Evolutionary conservation across 768 basidiomycete genomes (phyloP), one percentile per base, ranked within the genome.

Genomic region (Tylopilus subfusipes): DNA sequence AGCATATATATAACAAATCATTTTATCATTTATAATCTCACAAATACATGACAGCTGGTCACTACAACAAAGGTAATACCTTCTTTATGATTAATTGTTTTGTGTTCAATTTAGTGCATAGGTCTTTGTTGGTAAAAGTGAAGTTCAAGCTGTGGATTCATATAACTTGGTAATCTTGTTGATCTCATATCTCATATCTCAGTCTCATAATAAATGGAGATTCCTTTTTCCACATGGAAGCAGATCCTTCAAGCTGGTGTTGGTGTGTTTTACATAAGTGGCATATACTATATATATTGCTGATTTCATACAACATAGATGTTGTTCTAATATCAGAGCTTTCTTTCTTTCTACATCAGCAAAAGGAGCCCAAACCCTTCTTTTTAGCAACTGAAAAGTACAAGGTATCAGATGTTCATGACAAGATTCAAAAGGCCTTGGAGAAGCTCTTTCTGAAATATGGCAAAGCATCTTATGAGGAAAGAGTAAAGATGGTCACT

Each of bases 241-340:
- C 25, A 40, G 11, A 18, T 50, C 13, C 48, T 50, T 16, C 13
- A 40, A 30, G 27, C n/a, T 40, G 48, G 48, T 21, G 19, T 50
- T 29, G 39, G 38, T 50, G 30, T 30, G 27, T 21, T 7, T 29
- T 2, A 21, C 7, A 18, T 42, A 12, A 1, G 21, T 36, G 4
- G 7, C 11, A 25, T 27, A 18, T 30, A 13, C 2, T 33, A 19
- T 24, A 48, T 25, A 18, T 1, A 48, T 24, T 5, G 13, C 16
- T 30, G 5, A 30, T 10, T 47, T 34, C 16, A 34, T 12, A 19
- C 16, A 19, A 42, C 12, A 22, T 11, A 50, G 49, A 11, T 7
- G 31, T 42, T 1, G 9, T 50, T 8, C n/a, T 50, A 1, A 42
- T 50, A 30, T 30, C 14, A 11, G 16, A 40, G 14, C 29, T 22